Conservation (phyloP, 2,329 filamentous ascomycete genomes). For the Didymosphaeria variabile region DNA sequence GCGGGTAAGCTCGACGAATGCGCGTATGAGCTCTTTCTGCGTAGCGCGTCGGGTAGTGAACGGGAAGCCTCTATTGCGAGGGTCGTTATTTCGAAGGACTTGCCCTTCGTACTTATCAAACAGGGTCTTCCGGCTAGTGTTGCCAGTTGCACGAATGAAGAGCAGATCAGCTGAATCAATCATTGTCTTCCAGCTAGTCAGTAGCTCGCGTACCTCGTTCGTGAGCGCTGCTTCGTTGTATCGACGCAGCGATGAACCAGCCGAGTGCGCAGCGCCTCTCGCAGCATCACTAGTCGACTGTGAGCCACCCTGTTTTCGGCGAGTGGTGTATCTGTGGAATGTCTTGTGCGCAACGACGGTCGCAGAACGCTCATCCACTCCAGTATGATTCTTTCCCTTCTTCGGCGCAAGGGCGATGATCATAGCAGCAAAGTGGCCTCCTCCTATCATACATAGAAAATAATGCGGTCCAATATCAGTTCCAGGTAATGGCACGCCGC, state of each 20-base stretch:
- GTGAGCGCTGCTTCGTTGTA: constrained; percentile 93
- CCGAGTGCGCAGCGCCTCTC: constrained; percentile 94
- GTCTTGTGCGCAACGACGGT: constrained; percentile 95
- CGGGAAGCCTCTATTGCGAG: constrained; percentile 84
- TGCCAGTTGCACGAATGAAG: constrained; percentile 89
- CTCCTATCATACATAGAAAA: constrained; percentile 98
- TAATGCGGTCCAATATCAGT: constrained; percentile 80
- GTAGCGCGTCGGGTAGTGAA: constrained; percentile 93
- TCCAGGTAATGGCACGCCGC: constrained; percentile 66
- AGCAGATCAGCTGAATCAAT: constrained; percentile 85
- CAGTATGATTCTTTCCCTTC: constrained; percentile 72
- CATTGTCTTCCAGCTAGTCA: constrained; percentile 84
- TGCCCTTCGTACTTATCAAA: constrained; percentile 93
- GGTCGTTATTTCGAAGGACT: constrained; percentile 79
- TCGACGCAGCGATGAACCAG: constrained; percentile 85
- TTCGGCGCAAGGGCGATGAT: constrained; percentile 87
- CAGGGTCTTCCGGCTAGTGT: constrained; percentile 83
- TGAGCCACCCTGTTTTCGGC: constrained; percentile 93
- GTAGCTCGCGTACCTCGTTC: constrained; percentile 83
- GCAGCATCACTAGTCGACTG: constrained; percentile 93
- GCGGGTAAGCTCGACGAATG: constrained; percentile 91
- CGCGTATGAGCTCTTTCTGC: constrained; percentile 91
- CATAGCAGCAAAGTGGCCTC: constrained; percentile 97
- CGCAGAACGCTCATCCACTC: constrained; percentile 82
- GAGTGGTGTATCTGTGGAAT: constrained; percentile 95